Evolutionary conservation across 306 rosid genomes (phyloP).

Genomic region (Cicer cuneatum): DNA sequence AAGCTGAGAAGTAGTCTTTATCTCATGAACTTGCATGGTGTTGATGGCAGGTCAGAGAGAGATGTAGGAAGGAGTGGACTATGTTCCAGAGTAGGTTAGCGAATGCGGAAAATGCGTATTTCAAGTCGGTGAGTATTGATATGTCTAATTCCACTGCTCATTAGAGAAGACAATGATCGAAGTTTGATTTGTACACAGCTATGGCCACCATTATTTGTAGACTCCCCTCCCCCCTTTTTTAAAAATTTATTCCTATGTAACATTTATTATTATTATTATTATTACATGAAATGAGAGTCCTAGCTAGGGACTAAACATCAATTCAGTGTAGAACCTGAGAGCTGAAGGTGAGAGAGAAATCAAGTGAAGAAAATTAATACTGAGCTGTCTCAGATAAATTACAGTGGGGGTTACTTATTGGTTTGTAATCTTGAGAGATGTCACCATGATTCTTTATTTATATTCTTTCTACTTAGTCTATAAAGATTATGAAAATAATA

Average conservation of each 20-base stretch:
- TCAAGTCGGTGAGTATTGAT: slow-evolving; percentile 53
- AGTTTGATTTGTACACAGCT: slow-evolving; percentile 46
- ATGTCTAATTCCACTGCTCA: slow-evolving; percentile 56
- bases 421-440: not conserved
- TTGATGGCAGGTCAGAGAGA: slow-evolving; percentile 80
- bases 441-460: not conserved
- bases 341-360: slow-evolving; percentile 30
- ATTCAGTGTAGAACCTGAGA: slow-evolving; percentile 34
- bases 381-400: not conserved
- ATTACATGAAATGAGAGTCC: slow-evolving; percentile 40
- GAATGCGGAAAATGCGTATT: slow-evolving; percentile 72
- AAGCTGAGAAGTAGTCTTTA: not conserved
- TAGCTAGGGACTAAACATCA: slow-evolving; percentile 29
- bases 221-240: slow-evolving; percentile 18
- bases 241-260: slow-evolving; percentile 7
- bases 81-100: slow-evolving; percentile 85
- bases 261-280: slow-evolving; percentile 12
- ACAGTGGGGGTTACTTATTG: not conserved
- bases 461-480: not conserved
- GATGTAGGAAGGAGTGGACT: slow-evolving; percentile 94
- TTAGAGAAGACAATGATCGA: slow-evolving; percentile 44
- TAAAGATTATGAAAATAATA: not conserved
- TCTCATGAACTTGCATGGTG: not conserved
- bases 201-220: slow-evolving; percentile 33
- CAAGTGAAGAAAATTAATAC: slow-evolving; percentile 3